Percentiles rank a stretch among this genome's conserved stretches.
Conservation (phyloP, 75 land plant species). For the Sequoia sempervirens region DNA sequence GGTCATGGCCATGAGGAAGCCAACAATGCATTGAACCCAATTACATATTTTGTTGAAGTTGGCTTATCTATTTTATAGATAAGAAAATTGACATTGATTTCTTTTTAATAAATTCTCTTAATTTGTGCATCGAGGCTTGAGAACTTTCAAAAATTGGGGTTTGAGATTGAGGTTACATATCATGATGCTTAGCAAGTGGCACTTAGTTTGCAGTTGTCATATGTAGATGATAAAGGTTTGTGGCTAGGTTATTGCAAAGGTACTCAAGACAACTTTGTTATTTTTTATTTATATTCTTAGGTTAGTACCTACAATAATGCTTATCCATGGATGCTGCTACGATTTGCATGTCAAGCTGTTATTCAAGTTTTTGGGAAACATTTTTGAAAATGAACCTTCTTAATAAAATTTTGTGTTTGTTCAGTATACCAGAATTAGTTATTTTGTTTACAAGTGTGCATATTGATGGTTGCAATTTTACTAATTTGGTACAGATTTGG, state of each 20-base stretch:
- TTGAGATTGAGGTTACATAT: neutral
- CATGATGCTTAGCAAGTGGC: neutral
- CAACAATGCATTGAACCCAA: neutral
- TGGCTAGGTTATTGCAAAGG: too few species aligned
- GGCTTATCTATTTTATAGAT: neutral
- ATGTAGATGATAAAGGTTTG: too few species aligned
- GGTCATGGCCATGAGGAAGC: neutral
- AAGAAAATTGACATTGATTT: neutral
- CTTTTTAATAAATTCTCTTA: too few species aligned
- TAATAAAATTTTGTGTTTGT: neutral
- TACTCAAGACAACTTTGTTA: too few species aligned
- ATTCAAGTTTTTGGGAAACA: neutral
- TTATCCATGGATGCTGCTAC: neutral
- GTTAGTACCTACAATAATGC: neutral
- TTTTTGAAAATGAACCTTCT: neutral
- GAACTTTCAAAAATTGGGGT: neutral
- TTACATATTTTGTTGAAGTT: neutral
- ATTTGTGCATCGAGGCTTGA: neutral
- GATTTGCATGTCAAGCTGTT: neutral
- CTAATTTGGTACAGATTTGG: neutral
- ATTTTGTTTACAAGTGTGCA: neutral
- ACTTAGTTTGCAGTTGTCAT: neutral
- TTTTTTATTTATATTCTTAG: too few species aligned
- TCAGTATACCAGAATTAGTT: neutral
- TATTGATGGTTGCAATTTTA: neutral